Percentiles rank a stretch among this genome's conserved stretches.
phyloP scores from a whole-genome alignment of 2,329 filamentous ascomycete species.

The Colletotrichum simmondsii region DNA sequence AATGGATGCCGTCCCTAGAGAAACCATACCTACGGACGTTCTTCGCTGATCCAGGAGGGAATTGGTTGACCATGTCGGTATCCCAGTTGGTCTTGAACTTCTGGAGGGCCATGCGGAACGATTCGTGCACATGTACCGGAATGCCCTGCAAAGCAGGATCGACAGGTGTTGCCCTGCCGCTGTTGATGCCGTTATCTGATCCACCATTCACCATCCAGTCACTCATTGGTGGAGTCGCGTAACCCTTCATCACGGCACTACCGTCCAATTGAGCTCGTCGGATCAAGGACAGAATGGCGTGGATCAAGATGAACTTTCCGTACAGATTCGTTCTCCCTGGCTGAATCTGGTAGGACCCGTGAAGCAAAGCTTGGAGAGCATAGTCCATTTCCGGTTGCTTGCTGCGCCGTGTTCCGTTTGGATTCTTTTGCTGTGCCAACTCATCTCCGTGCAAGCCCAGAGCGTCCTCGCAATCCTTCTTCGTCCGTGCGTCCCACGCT shows the following conservation, averaged over 20 bases:
- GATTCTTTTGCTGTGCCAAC: constrained; percentile 66
- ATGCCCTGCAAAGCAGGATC: constrained; percentile 48
- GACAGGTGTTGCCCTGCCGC: constrained; percentile 58
- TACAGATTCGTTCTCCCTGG: constrained; percentile 76
- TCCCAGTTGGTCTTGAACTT: constrained; percentile 82
- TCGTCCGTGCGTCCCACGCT: constrained; percentile 74
- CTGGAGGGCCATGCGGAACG: constrained; percentile 68
- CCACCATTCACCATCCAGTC: constrained; percentile 64
- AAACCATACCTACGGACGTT: constrained; percentile 73
- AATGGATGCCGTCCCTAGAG: constrained; percentile 77
- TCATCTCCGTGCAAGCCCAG: constrained; percentile 71
- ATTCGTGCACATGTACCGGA: constrained; percentile 58
- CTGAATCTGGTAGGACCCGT: constrained; percentile 68
- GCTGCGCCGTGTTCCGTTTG: constrained; percentile 69
- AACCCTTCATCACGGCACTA: constrained; percentile 48
- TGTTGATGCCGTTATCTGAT: constrained; percentile 51
- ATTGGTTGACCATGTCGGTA: constrained; percentile 74
- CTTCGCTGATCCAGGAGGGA: constrained; percentile 61
- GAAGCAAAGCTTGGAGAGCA: constrained; percentile 70
- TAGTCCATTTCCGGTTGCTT: constrained; percentile 74
- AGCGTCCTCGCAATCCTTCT: constrained; percentile 70
- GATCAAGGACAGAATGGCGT: constrained; percentile 74
- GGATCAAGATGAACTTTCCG: constrained; percentile 79
- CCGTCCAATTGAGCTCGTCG: constrained; percentile 55
- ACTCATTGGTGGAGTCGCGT: constrained; percentile 67